Base-by-base conservation (phyloP, 164 flowering plant species). In the Berberis vulgaris region DNA sequence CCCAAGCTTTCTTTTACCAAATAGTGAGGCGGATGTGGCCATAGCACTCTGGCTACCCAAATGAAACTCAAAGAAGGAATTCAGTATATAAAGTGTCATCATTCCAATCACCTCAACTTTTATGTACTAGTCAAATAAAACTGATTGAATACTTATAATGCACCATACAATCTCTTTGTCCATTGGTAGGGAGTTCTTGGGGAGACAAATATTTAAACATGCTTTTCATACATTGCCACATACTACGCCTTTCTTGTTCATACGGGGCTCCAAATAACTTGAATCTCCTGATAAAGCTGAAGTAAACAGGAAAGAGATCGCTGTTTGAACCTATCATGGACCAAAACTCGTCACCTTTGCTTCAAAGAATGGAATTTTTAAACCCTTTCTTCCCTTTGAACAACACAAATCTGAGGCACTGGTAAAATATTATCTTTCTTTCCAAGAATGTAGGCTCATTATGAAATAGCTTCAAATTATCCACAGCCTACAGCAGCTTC, bases 401-500 rank as follows among this genome's bases (percentile, higher is more conserved):
- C 56, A 65, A 26, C 45, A 38, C 63, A 54, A 26, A 55, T 61
- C 53, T 49, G 26, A 49, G 43, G 60, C 12, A 66, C 56, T 47
- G 62, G 55, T 47, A 40, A 39, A 65, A 65, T 12, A 44, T 13
- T 40, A 49, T 8, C 58, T 41, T 58, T 76, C 65, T 60, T 65
- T 67, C 66, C 73, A 70, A 56, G 63, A 57, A 60, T 65, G 74
- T 67, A 72, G 70, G 78, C 76, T 70, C 78, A 70, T 59, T 64
- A 69, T 65, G 63, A 62, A 46, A 57, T 65, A 75, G 71, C 83
- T 76, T 76, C 77, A 71, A 67, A 69, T 56, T 56, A 71, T 70
- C 75, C 79, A 68, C 81, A 78, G 79, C 83, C 84, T 79, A 85
- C 65, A 78, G 80, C 84, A 72, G 82, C 86, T 72, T 67, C 81